phyloP scores from a whole-genome alignment of 257 asterid genomes.

The Echites panduratus region DNA sequence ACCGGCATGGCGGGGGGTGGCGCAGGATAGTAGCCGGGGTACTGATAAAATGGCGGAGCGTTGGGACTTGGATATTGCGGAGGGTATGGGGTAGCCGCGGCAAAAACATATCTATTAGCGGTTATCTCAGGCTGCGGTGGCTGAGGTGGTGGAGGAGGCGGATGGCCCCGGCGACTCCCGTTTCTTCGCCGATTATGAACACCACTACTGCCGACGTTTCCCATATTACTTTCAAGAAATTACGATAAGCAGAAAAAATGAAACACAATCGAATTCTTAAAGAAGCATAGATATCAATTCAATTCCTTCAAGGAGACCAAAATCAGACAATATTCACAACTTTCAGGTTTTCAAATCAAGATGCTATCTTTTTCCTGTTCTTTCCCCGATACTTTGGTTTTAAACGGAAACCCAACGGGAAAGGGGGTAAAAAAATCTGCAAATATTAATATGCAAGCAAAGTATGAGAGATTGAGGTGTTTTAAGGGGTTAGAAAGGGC shows the following conservation, averaged over 20 bases:
- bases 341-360: neutral
- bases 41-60: slow-evolving; percentile 75
- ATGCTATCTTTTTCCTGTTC: neutral
- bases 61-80: slow-evolving; percentile 70
- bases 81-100: slow-evolving; percentile 97
- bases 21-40: slow-evolving; percentile 70
- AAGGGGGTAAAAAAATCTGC: neutral
- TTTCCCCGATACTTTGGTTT: neutral
- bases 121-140: slow-evolving; percentile 68
- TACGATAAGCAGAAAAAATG: neutral
- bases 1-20: slow-evolving; percentile 54
- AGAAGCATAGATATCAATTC: neutral
- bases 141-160: slow-evolving; percentile 67
- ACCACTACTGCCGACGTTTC: slow-evolving; percentile 84
- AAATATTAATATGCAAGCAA: neutral
- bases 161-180: slow-evolving; percentile 62
- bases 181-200: slow-evolving; percentile 55
- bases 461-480: neutral
- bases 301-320: neutral
- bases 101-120: slow-evolving; percentile 85
- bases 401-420: neutral
- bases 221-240: slow-evolving; percentile 38
- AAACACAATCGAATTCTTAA: neutral
- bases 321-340: neutral
- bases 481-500: neutral